A percentile compares a stretch with the other conserved stretches of the same genome.
phyloP scores from a whole-genome alignment of 192 early-diverging fungal species.

The Radiomyces spectabilis region DNA sequence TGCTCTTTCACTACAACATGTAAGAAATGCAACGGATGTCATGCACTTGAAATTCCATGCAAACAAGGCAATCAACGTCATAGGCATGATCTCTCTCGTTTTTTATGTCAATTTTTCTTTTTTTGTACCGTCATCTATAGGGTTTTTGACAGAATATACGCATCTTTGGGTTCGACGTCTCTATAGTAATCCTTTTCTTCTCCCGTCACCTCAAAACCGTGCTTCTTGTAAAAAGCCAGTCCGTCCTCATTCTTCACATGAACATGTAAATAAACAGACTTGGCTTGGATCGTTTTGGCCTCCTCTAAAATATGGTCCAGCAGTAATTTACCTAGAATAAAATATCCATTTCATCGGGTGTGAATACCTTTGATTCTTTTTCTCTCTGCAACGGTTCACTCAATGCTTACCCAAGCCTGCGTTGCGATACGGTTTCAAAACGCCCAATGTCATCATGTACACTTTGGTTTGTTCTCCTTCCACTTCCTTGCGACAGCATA shows the following conservation, averaged over 20 bases:
- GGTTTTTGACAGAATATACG: constrained; percentile 58
- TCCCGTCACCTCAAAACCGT: constrained; percentile 57
- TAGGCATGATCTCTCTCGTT: no score
- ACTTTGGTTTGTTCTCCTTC: constrained; percentile 37
- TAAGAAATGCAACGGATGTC: no score
- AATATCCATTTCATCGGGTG: no score
- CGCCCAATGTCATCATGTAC: constrained; percentile 93
- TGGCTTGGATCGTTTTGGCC: constrained; percentile 33
- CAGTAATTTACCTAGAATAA: constrained; percentile 55
- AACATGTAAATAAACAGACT: constrained; percentile 73
- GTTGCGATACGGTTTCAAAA: constrained; percentile 76
- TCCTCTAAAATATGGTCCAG: constrained; percentile 51
- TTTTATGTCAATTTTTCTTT: no score
- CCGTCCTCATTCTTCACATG: constrained; percentile 77
- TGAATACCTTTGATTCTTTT: neutral
- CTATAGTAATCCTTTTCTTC: constrained; percentile 74
- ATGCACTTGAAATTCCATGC: no score
- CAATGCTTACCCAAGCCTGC: constrained; percentile 61
- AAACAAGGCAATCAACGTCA: no score
- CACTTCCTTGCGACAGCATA: constrained; percentile 73
- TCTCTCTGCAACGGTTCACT: neutral
- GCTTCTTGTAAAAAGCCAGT: constrained; percentile 72
- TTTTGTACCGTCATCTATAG: no score
- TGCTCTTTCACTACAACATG: no score
- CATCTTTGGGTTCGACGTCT: constrained; percentile 76